A percentile compares a stretch with the other conserved stretches of the same genome.
These are phyloP conservation scores for Beta corolliflora DNA, from an alignment of 179 eudicot species.

Conservation along the genomic window DNA sequence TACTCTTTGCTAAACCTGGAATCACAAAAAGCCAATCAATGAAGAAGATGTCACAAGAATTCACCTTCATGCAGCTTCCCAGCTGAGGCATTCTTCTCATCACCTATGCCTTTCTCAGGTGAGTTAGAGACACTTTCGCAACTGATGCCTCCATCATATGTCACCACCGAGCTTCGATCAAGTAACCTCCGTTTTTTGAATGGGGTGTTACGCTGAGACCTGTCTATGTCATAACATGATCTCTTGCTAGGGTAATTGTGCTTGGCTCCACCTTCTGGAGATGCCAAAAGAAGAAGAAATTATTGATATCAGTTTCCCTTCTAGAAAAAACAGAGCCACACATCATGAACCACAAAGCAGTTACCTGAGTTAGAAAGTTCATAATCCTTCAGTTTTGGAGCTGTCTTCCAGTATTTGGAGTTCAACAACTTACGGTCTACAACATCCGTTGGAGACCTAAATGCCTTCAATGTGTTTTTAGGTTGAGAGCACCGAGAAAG, in stretches of 20 bases:
- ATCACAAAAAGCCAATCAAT: background rate
- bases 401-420: conserved; percentile 80
- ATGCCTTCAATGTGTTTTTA: conserved; percentile 53
- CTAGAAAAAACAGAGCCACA: conserved; percentile 6
- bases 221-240: conserved; percentile 44
- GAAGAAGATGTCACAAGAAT: conserved; percentile 2
- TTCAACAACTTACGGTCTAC: conserved; percentile 63
- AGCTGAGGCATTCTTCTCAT: conserved; percentile 40
- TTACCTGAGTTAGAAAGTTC: conserved; percentile 57
- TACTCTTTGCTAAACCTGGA: background rate
- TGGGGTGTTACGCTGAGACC: conserved; percentile 56
- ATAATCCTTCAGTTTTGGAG: conserved; percentile 68
- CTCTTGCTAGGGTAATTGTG: conserved; percentile 50
- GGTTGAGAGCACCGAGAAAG: conserved; percentile 53
- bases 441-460: conserved; percentile 42
- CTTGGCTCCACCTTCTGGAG: conserved; percentile 55
- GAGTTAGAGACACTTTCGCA: conserved; percentile 81
- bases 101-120: conserved; percentile 53
- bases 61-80: conserved; percentile 50
- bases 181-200: conserved; percentile 69
- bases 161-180: conserved; percentile 46
- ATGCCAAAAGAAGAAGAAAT: background rate
- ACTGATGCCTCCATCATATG: conserved; percentile 65
- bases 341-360: conserved; percentile 10
- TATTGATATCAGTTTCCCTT: background rate